Percentiles rank a stretch among this genome's conserved stretches.
phyloP scores from a whole-genome alignment of 2,329 filamentous ascomycete species.

The Ploettnerulaceae sp. region DNA sequence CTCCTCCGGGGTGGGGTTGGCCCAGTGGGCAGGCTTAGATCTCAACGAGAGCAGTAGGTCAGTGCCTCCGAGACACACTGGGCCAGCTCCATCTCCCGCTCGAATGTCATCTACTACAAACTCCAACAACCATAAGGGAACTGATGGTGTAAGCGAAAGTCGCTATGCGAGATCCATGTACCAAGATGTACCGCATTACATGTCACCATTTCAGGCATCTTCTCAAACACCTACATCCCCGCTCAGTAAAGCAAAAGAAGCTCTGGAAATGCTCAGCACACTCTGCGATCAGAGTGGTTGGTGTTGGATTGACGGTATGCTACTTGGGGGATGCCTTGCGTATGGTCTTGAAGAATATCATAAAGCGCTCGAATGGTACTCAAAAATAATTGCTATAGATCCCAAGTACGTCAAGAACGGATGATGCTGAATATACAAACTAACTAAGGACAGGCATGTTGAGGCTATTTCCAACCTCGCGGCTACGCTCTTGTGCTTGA shows the following conservation, averaged over 20 bases:
- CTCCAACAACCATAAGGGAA: slow-evolving; percentile 6
- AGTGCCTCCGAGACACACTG: not conserved
- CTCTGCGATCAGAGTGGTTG: slow-evolving; percentile 76
- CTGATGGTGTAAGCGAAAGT: slow-evolving; percentile 10
- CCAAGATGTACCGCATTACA: slow-evolving; percentile 29
- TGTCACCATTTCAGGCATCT: slow-evolving; percentile 24
- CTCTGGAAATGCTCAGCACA: slow-evolving; percentile 65
- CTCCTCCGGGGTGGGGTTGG: slow-evolving; percentile 19
- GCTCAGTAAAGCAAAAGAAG: slow-evolving; percentile 49
- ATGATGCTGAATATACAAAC: not conserved
- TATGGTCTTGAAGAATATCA: slow-evolving; percentile 85
- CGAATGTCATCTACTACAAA: not conserved
- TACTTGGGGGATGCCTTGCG: slow-evolving; percentile 84
- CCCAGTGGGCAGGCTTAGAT: slow-evolving; percentile 19
- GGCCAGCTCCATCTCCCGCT: not conserved
- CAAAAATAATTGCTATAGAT: slow-evolving; percentile 53
- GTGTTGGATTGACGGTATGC: slow-evolving; percentile 90
- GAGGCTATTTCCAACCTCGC: slow-evolving; percentile 93
- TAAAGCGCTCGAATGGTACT: slow-evolving; percentile 71
- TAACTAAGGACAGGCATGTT: slow-evolving; percentile 51
- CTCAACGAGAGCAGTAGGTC: slow-evolving; percentile 4
- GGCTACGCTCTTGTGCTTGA: slow-evolving; percentile 79
- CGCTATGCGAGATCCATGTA: slow-evolving; percentile 16
- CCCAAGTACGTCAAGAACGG: slow-evolving; percentile 43
- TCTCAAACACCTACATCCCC: slow-evolving; percentile 19